Conservation (phyloP, 2,329 filamentous ascomycete species). For the Fusarium miscanthi region DNA sequence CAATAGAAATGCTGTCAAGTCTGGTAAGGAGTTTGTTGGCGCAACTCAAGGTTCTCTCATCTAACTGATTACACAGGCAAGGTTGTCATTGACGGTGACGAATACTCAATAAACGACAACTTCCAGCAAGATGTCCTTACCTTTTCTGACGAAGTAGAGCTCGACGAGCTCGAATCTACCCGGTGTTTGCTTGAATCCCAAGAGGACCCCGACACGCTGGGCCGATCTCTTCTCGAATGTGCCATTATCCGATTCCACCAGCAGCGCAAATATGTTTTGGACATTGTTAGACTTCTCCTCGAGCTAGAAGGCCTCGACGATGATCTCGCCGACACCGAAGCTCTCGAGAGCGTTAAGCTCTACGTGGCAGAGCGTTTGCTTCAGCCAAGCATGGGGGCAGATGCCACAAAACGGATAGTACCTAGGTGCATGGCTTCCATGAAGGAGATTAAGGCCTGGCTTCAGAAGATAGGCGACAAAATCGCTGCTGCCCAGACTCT, state of each 20-base stretch:
- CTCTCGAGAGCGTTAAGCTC: conserved; percentile 49
- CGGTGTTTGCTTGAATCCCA: conserved; percentile 79
- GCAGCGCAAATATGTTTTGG: conserved; percentile 82
- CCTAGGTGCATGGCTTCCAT: conserved; percentile 81
- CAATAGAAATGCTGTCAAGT: conserved; percentile 77
- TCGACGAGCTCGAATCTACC: conserved; percentile 90
- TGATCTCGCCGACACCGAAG: conserved; percentile 59
- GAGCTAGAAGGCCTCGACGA: conserved; percentile 68
- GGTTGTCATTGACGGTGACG: conserved; percentile 75
- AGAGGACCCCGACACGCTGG: conserved; percentile 74
- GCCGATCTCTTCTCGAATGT: conserved; percentile 79
- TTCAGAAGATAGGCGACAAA: conserved; percentile 80
- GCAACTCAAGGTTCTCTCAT: conserved; percentile 6
- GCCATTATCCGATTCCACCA: conserved; percentile 91
- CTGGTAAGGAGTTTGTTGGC: conserved; percentile 61
- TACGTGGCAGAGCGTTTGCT: conserved; percentile 51
- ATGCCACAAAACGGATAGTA: conserved; percentile 69
- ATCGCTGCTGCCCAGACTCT: conserved; percentile 80
- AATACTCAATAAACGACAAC: conserved; percentile 85
- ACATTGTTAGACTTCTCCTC: conserved; percentile 84
- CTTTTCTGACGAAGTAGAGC: conserved; percentile 86
- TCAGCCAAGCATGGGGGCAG: conserved; percentile 49
- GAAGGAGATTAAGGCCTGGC: conserved; percentile 79
- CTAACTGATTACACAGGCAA: conserved; percentile 68
- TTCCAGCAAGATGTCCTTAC: conserved; percentile 86